phyloP scores from a whole-genome alignment of 306 rosid species.

The Ochetophila trinervis region DNA sequence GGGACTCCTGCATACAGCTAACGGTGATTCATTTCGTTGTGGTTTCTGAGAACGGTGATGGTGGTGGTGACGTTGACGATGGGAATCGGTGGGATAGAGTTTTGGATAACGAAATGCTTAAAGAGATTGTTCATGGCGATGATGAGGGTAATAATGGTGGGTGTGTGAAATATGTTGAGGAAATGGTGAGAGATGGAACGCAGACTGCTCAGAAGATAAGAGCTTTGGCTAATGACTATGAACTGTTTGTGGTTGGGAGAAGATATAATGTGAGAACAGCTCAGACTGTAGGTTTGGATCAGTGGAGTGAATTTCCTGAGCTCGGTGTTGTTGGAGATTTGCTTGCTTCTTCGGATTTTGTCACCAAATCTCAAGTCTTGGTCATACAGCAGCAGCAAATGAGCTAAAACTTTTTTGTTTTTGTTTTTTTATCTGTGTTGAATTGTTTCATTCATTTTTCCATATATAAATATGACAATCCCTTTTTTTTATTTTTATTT shows the following conservation, averaged over 20 bases:
- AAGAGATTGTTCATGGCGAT: not conserved
- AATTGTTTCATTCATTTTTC: no score
- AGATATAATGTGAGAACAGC: conserved; percentile 27
- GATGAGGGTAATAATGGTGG: not conserved
- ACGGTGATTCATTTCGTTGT: conserved; percentile 35
- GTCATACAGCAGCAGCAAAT: conserved; percentile 48
- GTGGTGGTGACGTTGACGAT: no score
- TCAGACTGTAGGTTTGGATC: conserved; percentile 48
- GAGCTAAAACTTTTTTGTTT: no score
- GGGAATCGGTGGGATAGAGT: conserved; percentile 6
- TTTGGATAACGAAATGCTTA: conserved; percentile 31
- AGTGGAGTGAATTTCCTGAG: conserved; percentile 70
- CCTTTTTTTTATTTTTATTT: no score
- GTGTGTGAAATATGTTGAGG: conserved; percentile 28
- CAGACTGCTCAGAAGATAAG: conserved; percentile 33
- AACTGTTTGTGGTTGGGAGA: conserved; percentile 55
- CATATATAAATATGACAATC: no score
- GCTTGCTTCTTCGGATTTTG: conserved; percentile 49
- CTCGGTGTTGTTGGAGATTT: conserved; percentile 64
- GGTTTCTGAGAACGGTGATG: not conserved
- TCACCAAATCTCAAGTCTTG: conserved; percentile 42
- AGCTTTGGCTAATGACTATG: conserved; percentile 28
- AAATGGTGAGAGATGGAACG: conserved; percentile 41
- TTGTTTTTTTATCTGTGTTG: no score
- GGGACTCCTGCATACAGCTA: conserved; percentile 37